Evolutionary conservation across 1,284 basidiomycete species (phyloP).

Genomic region (Mycena sp.): DNA sequence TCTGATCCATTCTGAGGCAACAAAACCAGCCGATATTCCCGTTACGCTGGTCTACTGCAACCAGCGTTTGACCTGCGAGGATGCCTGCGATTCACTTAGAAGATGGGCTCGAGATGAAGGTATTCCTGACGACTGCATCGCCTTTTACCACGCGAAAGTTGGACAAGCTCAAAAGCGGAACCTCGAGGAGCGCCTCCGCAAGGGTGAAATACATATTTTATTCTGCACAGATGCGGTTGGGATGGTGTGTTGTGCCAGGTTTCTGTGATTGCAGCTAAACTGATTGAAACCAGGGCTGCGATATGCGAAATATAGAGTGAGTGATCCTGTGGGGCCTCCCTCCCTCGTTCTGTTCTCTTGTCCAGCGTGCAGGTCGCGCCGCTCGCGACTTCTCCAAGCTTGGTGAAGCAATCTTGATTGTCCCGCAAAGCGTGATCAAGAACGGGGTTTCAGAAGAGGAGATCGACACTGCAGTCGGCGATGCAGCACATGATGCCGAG

Average conservation of each 20-base stretch:
- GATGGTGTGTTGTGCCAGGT: slow-evolving; percentile 1
- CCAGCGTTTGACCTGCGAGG: slow-evolving; percentile 20
- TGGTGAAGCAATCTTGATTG: slow-evolving; percentile 24
- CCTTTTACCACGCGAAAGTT: slow-evolving; percentile 29
- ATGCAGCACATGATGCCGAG: slow-evolving; percentile 3
- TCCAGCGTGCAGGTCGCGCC: slow-evolving; percentile 21
- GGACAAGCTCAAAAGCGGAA: slow-evolving; percentile 14
- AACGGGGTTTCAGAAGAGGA: slow-evolving; percentile 4
- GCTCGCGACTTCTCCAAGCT: slow-evolving; percentile 9
- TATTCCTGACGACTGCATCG: slow-evolving; percentile 18
- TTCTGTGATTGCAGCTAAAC: neutral
- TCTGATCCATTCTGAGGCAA: slow-evolving; percentile 5
- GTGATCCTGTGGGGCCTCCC: slow-evolving; percentile 25
- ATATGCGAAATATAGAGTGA: slow-evolving; percentile 22
- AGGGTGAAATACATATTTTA: slow-evolving; percentile 5
- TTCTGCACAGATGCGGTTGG: slow-evolving; percentile 18
- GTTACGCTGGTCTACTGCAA: slow-evolving; percentile 30
- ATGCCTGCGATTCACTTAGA: slow-evolving; percentile 22
- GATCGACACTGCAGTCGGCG: neutral
- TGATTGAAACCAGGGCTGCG: slow-evolving; percentile 8
- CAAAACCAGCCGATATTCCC: slow-evolving; percentile 14
- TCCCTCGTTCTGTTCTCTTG: slow-evolving; percentile 17
- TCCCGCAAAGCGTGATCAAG: slow-evolving; percentile 8
- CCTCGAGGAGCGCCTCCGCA: slow-evolving; percentile 6
- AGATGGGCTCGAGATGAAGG: slow-evolving; percentile 9